phyloP scores from a whole-genome alignment of 768 basidiomycete species.

The Podaxis sp. region DNA sequence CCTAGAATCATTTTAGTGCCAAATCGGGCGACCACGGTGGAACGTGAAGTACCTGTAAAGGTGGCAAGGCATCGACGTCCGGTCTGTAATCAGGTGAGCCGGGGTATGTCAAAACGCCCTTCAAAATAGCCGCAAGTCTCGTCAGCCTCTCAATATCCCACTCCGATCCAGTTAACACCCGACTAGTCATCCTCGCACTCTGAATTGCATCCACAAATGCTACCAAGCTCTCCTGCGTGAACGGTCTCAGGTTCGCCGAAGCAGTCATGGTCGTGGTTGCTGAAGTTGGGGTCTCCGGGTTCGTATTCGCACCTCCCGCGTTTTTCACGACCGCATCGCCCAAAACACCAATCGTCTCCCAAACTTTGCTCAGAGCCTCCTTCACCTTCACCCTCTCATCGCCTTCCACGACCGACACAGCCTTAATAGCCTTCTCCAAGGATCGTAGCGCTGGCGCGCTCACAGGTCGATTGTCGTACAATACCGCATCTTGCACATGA shows the following conservation, averaged over 20 bases:
- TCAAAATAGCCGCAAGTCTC: conserved; percentile 74
- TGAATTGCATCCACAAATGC: conserved; percentile 75
- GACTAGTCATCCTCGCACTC: conserved; percentile 51
- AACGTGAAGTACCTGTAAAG: conserved; percentile 60
- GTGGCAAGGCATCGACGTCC: conserved; percentile 79
- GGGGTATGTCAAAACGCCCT: conserved; percentile 79
- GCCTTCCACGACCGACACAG: conserved; percentile 41
- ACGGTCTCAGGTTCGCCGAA: conserved; percentile 35
- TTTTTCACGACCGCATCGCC: conserved; percentile 38
- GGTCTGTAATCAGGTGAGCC: conserved; percentile 84
- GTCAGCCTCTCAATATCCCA: conserved; percentile 67
- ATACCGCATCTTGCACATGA: conserved; percentile 68
- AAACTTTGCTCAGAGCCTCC: conserved; percentile 58
- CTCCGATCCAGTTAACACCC: conserved; percentile 47
- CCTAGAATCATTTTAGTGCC: conserved; percentile 37
- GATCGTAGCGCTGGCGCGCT: conserved; percentile 85
- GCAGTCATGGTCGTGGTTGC: background rate
- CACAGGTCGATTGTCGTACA: conserved; percentile 63
- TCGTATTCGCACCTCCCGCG: conserved; percentile 31
- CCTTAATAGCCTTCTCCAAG: conserved; percentile 74
- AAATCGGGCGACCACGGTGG: background rate
- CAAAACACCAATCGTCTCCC: conserved; percentile 67
- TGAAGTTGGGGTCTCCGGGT: background rate
- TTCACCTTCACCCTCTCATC: conserved; percentile 42
- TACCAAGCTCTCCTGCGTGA: conserved; percentile 85